Conservation (phyloP, 176 grass and related monocot species). For the Poa pratensis region DNA sequence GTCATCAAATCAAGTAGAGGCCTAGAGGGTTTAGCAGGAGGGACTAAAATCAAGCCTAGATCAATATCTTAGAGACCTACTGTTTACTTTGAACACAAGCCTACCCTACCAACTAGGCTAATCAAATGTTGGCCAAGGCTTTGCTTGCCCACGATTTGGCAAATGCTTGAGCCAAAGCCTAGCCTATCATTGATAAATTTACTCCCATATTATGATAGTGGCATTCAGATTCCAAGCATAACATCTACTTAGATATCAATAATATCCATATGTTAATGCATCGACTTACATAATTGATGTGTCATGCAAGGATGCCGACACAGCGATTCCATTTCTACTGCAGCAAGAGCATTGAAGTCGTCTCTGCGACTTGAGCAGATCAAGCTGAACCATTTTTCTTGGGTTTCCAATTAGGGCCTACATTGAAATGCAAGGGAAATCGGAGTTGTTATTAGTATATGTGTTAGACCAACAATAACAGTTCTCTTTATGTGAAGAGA, state of each 20-base stretch:
- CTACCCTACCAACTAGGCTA: background rate
- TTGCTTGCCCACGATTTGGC: background rate
- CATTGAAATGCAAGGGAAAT: slow-evolving; percentile 35
- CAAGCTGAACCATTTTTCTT: slow-evolving; percentile 85
- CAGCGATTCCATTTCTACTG: slow-evolving; percentile 46
- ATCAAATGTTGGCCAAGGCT: background rate
- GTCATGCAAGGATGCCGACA: slow-evolving; percentile 77
- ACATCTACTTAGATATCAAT: background rate
- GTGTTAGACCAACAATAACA: background rate
- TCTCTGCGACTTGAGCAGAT: slow-evolving; percentile 70
- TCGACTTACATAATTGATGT: slow-evolving; percentile 79
- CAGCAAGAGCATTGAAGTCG: slow-evolving; percentile 81
- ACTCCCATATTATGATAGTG: slow-evolving; percentile 7
- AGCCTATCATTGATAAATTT: slow-evolving; percentile 6
- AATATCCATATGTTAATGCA: slow-evolving; percentile 9
- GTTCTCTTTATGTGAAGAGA: slow-evolving; percentile 28
- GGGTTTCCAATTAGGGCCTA: slow-evolving; percentile 89
- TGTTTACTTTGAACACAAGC: no score
- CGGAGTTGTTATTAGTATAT: slow-evolving; percentile 11
- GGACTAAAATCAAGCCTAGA: background rate
- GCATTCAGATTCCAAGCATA: background rate
- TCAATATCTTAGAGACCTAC: background rate
- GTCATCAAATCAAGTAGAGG: slow-evolving; percentile 26
- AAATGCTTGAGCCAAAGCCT: slow-evolving; percentile 9
- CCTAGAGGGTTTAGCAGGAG: background rate